These are phyloP conservation scores for Cichorium intybus DNA, from an alignment of 140 eudicot species.

Conservation along the genomic window DNA sequence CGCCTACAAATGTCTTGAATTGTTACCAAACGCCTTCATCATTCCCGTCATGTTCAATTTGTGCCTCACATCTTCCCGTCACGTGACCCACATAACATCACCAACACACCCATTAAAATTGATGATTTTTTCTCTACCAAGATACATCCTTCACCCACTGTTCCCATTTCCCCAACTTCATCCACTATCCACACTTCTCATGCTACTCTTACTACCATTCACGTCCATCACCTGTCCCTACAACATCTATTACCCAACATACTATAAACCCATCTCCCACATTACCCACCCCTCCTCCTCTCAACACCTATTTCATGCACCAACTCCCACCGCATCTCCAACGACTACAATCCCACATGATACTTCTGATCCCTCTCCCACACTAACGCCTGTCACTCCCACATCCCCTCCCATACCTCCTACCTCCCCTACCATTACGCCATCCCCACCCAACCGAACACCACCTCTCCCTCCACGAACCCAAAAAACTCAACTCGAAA, in stretches of 20 bases:
- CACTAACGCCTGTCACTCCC: too few relatives aligned
- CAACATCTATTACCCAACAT: background rate
- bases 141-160: background rate
- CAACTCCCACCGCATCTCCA: background rate
- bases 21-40: too few relatives aligned
- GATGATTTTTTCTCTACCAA: background rate
- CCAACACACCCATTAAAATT: too few relatives aligned
- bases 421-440: too few relatives aligned
- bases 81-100: too few relatives aligned
- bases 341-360: background rate
- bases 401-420: too few relatives aligned
- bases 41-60: too few relatives aligned
- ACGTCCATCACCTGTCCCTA: background rate
- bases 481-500: background rate
- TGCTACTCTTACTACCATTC: background rate
- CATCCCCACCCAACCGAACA: too few relatives aligned
- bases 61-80: too few relatives aligned
- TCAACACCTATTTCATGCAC: background rate
- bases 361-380: background rate
- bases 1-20: too few relatives aligned
- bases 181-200: background rate
- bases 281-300: background rate
- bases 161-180: background rate
- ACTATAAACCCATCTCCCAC: background rate
- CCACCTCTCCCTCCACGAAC: background rate